Evolutionary conservation across 2,329 filamentous ascomycete genomes (phyloP).

Genomic region (Teratosphaeria epicoccoides): DNA sequence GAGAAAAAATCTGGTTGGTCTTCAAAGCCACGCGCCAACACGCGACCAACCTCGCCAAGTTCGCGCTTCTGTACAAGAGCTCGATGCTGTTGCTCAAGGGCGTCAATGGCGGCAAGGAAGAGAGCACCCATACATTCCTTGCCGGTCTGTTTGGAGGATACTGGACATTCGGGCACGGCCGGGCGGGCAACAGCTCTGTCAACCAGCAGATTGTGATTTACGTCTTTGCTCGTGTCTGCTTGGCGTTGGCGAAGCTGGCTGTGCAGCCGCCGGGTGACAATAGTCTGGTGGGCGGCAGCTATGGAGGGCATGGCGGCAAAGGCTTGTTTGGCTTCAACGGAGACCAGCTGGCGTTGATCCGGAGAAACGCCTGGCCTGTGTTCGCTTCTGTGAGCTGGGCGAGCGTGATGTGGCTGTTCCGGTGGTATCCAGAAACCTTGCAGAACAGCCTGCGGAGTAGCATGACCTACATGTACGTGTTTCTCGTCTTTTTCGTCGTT

Average conservation of each 20-base stretch:
- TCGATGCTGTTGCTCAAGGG: constrained; percentile 62
- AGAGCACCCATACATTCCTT: constrained; percentile 72
- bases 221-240: constrained; percentile 81
- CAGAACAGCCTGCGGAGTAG: constrained; percentile 85
- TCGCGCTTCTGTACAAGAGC: constrained; percentile 82
- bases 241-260: constrained; percentile 73
- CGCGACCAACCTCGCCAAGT: constrained; percentile 81
- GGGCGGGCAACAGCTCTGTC: constrained; percentile 55
- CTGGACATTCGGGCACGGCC: constrained; percentile 75
- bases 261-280: constrained; percentile 49
- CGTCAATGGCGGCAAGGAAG: constrained; percentile 45
- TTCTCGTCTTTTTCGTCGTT: constrained; percentile 6
- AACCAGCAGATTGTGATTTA: constrained; percentile 98
- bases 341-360: constrained; percentile 28
- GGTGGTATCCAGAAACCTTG: constrained; percentile 80
- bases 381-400: constrained; percentile 91
- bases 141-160: constrained; percentile 85
- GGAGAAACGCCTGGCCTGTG: constrained; percentile 72
- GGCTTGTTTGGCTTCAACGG: constrained; percentile 32
- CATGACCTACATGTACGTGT: constrained; percentile 90
- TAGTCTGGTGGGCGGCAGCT: constrained; percentile 26
- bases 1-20: constrained; percentile 67
- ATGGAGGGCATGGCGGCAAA: constrained; percentile 31
- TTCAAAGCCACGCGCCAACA: constrained; percentile 81
- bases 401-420: constrained; percentile 88